Conservation (phyloP, 2,329 filamentous ascomycete genomes). For the Sarocladium kiliense region DNA sequence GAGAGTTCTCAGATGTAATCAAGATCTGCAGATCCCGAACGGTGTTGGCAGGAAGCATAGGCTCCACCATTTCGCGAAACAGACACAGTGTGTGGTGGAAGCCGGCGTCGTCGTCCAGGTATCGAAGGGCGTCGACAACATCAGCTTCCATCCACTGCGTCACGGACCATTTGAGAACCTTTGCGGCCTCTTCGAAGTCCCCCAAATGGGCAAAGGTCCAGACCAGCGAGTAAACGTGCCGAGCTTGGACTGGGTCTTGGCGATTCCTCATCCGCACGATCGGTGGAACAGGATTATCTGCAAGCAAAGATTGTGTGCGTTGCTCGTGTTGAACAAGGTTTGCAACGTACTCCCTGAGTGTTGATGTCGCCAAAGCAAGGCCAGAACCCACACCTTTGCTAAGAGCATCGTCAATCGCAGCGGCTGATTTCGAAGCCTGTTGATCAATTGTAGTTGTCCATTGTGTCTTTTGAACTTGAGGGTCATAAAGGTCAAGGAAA, state of each 20-base stretch:
- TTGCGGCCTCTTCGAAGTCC: conserved; percentile 53
- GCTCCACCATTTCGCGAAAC: conserved; percentile 44
- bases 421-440: background rate
- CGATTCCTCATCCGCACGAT: conserved; percentile 28
- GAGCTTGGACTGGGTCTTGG: conserved; percentile 25
- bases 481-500: background rate
- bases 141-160: conserved; percentile 34
- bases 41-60: conserved; percentile 28
- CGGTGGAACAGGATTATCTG: conserved; percentile 18
- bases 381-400: background rate
- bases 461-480: background rate
- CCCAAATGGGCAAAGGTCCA: conserved; percentile 56
- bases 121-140: conserved; percentile 27
- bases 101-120: conserved; percentile 28
- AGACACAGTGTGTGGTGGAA: conserved; percentile 36
- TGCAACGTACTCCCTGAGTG: conserved; percentile 16
- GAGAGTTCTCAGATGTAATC: conserved; percentile 19
- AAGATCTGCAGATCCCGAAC: conserved; percentile 24
- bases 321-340: conserved; percentile 20
- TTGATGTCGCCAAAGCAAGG: background rate
- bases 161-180: conserved; percentile 55
- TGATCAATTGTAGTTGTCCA: background rate
- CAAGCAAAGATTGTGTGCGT: conserved; percentile 15
- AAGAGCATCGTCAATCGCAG: background rate
- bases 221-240: conserved; percentile 53